A percentile compares a stretch with the other conserved stretches of the same genome.
These are phyloP conservation scores for Rhizopogon hawkerae DNA, from an alignment of 1,284 basidiomycete genomes.

Conservation along the genomic window DNA sequence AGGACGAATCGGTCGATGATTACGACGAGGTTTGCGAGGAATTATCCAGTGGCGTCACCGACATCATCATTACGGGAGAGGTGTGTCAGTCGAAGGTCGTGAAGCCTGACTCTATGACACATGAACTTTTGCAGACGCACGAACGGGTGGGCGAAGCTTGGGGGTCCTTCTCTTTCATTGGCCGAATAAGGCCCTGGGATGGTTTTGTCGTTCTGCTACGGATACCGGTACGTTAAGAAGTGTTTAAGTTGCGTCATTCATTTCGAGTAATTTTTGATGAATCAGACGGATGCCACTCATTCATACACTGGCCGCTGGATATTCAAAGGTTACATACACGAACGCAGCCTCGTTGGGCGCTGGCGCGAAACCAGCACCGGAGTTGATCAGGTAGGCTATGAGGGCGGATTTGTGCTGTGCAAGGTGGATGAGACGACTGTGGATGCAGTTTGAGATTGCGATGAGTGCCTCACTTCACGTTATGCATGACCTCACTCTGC, in stretches of 20 bases:
- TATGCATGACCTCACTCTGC: constrained; percentile 3
- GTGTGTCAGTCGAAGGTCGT: constrained; percentile 20
- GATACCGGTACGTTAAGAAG: constrained; percentile 31
- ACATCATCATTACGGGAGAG: constrained; percentile 43
- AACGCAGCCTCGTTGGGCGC: constrained; percentile 40
- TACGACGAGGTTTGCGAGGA: constrained; percentile 31
- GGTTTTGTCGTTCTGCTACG: constrained; percentile 40
- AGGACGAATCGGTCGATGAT: constrained; percentile 27
- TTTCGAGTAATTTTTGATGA: constrained; percentile 5
- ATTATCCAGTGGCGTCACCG: constrained; percentile 31
- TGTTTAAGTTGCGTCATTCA: not conserved
- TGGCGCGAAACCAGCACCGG: constrained; percentile 40
- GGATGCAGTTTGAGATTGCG: constrained; percentile 11
- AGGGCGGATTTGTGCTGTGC: constrained; percentile 39
- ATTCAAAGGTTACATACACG: constrained; percentile 44
- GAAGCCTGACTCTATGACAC: constrained; percentile 2
- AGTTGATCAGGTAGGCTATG: constrained; percentile 30
- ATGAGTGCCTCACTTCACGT: constrained; percentile 9
- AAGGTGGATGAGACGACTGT: constrained; percentile 20
- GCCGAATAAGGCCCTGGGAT: constrained; percentile 42
- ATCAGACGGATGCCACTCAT: constrained; percentile 28
- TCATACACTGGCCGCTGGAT: constrained; percentile 34
- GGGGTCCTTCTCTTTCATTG: constrained; percentile 38
- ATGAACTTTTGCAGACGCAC: constrained; percentile 26
- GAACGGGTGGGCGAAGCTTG: constrained; percentile 37